Conservation (phyloP, 768 basidiomycete species). For the Roridomyces roridus region DNA sequence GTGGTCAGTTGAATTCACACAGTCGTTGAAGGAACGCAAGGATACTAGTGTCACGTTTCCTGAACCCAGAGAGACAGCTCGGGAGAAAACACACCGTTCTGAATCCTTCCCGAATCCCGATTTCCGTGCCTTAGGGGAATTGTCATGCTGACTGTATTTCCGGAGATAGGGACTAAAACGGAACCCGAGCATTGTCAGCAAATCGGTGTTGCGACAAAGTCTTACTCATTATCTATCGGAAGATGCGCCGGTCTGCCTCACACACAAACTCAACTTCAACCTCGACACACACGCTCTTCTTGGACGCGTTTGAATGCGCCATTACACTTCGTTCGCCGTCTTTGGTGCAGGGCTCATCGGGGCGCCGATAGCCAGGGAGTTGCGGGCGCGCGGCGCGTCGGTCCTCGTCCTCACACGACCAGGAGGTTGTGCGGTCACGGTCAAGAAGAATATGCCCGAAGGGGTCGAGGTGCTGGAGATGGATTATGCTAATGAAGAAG, state of each 20-base stretch:
- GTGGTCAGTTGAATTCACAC: too few relatives aligned
- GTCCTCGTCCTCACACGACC: constrained; percentile 22
- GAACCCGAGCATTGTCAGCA: constrained; percentile 20
- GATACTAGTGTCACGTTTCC: too few relatives aligned
- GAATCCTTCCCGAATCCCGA: too few relatives aligned
- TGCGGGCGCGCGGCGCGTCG: constrained; percentile 53
- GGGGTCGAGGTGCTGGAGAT: constrained; percentile 32
- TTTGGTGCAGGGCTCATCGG: constrained; percentile 18
- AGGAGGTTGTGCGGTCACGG: not conserved
- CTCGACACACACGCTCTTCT: too few relatives aligned
- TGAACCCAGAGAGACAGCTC: too few relatives aligned
- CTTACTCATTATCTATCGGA: constrained; percentile 11
- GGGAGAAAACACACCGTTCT: too few relatives aligned
- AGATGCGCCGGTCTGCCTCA: too few relatives aligned
- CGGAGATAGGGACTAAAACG: constrained; percentile 4
- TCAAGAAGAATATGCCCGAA: constrained; percentile 6
- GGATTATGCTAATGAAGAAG: constrained; percentile 31
- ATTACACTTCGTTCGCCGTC: not conserved
- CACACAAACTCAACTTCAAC: too few relatives aligned
- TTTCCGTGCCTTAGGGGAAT: not conserved
- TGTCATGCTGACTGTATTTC: constrained; percentile 13
- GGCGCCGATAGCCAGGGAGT: constrained; percentile 39
- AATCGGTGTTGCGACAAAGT: not conserved
- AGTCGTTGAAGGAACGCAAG: too few relatives aligned
- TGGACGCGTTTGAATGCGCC: constrained; percentile 3